phyloP scores from a whole-genome alignment of 1,284 basidiomycete species.

The Moesziomyces antarcticus region DNA sequence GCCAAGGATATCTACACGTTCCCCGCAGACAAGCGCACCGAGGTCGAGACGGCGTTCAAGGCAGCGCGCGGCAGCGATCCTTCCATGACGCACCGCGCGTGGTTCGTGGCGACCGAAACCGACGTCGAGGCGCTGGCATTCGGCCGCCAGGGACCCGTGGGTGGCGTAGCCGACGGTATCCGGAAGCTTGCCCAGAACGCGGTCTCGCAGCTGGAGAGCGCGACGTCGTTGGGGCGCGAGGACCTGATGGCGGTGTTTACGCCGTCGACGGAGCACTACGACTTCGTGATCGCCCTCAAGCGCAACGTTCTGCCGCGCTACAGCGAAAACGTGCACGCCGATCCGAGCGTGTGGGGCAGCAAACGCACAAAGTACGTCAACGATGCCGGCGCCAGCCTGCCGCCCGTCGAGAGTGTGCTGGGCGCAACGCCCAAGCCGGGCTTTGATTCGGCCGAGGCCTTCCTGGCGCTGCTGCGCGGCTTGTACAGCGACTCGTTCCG shows the following conservation, averaged over 20 bases:
- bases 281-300: slow-evolving; percentile 83
- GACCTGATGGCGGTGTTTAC: slow-evolving; percentile 78
- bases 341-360: slow-evolving; percentile 45
- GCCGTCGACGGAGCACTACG: slow-evolving; percentile 85
- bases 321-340: slow-evolving; percentile 68
- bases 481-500: slow-evolving; percentile 81
- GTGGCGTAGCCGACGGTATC: slow-evolving; percentile 57
- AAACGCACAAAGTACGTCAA: slow-evolving; percentile 72
- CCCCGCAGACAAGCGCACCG: slow-evolving; percentile 72
- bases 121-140: slow-evolving; percentile 81
- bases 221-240: slow-evolving; percentile 43
- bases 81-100: slow-evolving; percentile 72
- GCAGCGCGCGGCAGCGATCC: slow-evolving; percentile 66
- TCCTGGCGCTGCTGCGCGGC: slow-evolving; percentile 75
- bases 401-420: slow-evolving; percentile 52
- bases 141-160: slow-evolving; percentile 69
- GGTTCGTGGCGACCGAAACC: slow-evolving; percentile 83
- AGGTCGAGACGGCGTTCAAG: slow-evolving; percentile 73
- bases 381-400: slow-evolving; percentile 47
- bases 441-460: slow-evolving; percentile 81
- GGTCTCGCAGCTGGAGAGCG: slow-evolving; percentile 37
- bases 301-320: slow-evolving; percentile 78
- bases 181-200: slow-evolving; percentile 54
- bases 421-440: slow-evolving; percentile 47
- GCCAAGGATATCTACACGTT: slow-evolving; percentile 62